Evolutionary conservation across 257 asterid species (phyloP).

Genomic region (Ocimum tenuiflorum): DNA sequence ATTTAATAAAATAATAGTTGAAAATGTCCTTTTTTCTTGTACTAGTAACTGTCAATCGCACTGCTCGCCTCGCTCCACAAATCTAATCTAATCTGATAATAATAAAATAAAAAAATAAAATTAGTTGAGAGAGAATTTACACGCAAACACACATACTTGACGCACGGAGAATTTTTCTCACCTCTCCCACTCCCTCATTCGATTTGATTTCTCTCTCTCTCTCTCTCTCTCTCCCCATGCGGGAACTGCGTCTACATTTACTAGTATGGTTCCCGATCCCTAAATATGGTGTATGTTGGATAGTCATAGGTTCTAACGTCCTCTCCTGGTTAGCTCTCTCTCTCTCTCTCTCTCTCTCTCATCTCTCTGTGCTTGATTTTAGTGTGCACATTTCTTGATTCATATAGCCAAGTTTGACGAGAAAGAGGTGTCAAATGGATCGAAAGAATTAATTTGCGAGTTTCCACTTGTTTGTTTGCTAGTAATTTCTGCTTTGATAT

Average conservation of each 20-base stretch:
- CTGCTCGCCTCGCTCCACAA: no score
- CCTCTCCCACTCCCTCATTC: background rate
- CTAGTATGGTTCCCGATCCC: conserved; percentile 30
- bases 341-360: conserved; percentile 1
- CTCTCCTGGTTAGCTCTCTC: conserved; percentile 19
- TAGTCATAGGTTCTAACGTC: conserved; percentile 14
- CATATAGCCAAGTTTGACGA: background rate
- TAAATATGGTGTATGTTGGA: conserved; percentile 22
- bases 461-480: conserved; percentile 1
- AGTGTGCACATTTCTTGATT: background rate
- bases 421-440: background rate
- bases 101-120: background rate
- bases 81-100: no score
- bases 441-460: background rate
- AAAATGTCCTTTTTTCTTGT: no score
- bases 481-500: background rate
- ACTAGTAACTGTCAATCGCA: no score
- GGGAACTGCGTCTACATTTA: conserved; percentile 23
- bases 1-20: no score
- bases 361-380: no score
- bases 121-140: conserved; percentile 18
- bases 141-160: conserved; percentile 17
- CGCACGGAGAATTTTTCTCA: conserved; percentile 6
- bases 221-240: conserved; percentile 13
- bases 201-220: background rate